These are phyloP conservation scores for Pseudovirgaria hyperparasitica DNA, from an alignment of 2,329 filamentous ascomycete species.

Conservation along the genomic window DNA sequence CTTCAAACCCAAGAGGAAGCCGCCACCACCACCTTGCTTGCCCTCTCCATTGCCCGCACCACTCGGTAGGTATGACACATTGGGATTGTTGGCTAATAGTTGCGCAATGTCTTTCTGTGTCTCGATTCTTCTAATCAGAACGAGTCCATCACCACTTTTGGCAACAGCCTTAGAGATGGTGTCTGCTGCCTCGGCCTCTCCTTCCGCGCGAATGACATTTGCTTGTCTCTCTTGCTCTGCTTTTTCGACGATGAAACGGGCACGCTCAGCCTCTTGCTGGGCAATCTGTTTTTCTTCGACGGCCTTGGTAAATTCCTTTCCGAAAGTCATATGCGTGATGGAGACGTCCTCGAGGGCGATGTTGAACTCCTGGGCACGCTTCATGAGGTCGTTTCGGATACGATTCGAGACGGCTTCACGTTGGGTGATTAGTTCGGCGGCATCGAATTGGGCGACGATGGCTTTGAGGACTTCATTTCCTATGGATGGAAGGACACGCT, in stretches of 20 bases:
- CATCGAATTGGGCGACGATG: slow-evolving; percentile 41
- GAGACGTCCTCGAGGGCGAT: slow-evolving; percentile 97
- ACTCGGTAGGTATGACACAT: slow-evolving; percentile 86
- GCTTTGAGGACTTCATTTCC: slow-evolving; percentile 43
- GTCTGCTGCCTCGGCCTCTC: slow-evolving; percentile 92
- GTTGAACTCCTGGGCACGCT: slow-evolving; percentile 93
- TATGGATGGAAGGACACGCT: slow-evolving; percentile 41
- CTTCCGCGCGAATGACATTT: slow-evolving; percentile 95
- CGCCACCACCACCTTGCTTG: slow-evolving; percentile 46
- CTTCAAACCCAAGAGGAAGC: slow-evolving; percentile 55
- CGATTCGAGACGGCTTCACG: slow-evolving; percentile 92
- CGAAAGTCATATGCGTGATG: slow-evolving; percentile 99
- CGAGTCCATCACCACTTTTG: slow-evolving; percentile 83
- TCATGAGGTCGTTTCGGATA: slow-evolving; percentile 83
- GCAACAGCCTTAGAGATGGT: slow-evolving; percentile 89
- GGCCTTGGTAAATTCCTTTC: slow-evolving; percentile 95
- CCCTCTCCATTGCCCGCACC: slow-evolving; percentile 43
- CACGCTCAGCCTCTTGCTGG: slow-evolving; percentile 95
- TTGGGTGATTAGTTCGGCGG: slow-evolving; percentile 74
- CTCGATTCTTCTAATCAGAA: slow-evolving; percentile 95
- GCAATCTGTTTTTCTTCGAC: slow-evolving; percentile 99
- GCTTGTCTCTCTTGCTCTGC: slow-evolving; percentile 98
- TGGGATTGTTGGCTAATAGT: slow-evolving; percentile 79
- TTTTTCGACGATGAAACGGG: slow-evolving; percentile 95
- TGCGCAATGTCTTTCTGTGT: slow-evolving; percentile 91